A percentile compares a stretch with the other conserved stretches of the same genome.
Evolutionary conservation across 805 yeast species (phyloP).

Genomic region (Diddensiella caesifluorescens): DNA sequence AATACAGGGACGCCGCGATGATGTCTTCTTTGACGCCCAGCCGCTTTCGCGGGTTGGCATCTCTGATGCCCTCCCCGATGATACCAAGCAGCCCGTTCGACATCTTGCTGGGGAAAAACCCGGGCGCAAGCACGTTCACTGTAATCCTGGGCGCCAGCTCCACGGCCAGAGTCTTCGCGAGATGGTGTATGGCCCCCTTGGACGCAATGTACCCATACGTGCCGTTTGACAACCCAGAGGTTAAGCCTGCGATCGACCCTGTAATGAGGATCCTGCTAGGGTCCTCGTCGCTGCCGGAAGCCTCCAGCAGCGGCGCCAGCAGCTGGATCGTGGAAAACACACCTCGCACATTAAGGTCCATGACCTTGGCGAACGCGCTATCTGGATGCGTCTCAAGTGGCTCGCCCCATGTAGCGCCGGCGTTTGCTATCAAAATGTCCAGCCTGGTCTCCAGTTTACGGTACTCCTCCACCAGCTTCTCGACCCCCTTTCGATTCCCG

Average conservation of each 20-base stretch:
- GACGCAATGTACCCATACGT: constrained; percentile 70
- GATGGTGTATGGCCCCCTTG: constrained; percentile 68
- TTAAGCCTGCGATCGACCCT: constrained; percentile 59
- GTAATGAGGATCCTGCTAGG: constrained; percentile 62
- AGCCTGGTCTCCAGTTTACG: constrained; percentile 39
- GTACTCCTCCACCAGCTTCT: constrained; percentile 40
- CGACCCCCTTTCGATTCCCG: constrained; percentile 45
- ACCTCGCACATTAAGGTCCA: constrained; percentile 59
- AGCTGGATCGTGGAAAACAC: constrained; percentile 62
- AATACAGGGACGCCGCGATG: constrained; percentile 49
- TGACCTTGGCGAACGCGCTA: constrained; percentile 54
- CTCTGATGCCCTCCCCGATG: constrained; percentile 48
- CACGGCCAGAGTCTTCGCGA: constrained; percentile 57
- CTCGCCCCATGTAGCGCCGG: constrained; percentile 79
- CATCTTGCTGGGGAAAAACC: constrained; percentile 74
- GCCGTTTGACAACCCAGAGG: constrained; percentile 42
- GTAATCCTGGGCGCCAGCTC: constrained; percentile 63
- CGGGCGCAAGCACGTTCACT: constrained; percentile 69
- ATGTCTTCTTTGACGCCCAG: constrained; percentile 59
- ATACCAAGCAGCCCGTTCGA: constrained; percentile 54
- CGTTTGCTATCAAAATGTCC: constrained; percentile 66
- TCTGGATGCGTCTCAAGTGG: constrained; percentile 56
- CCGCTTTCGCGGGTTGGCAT: constrained; percentile 55
- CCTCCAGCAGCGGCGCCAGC: constrained; percentile 52
- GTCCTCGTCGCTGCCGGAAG: constrained; percentile 48